Base-by-base conservation (phyloP, 2,329 filamentous ascomycete species). In the Botrytis galanthina region DNA sequence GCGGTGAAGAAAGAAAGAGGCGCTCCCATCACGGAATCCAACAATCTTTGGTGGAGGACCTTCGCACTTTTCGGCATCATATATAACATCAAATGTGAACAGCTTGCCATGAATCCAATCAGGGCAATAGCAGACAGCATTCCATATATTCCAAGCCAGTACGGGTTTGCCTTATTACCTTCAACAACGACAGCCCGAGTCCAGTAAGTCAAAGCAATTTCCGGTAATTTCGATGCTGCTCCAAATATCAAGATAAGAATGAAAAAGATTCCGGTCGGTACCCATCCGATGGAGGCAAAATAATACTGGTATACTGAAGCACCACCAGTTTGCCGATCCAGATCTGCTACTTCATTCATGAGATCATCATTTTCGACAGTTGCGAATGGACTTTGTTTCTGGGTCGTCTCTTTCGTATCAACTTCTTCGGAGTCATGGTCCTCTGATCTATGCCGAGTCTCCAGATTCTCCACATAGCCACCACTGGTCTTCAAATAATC, bases 31-130 rank as follows among this genome's bases (percentile, higher is more conserved):
- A 87, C 86, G 4, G 86, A 86, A 18, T 81, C 81, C 16, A 88
- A 79, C 1, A 88, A 80, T 57, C 80, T 83, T 72, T 81, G 81
- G 74, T 89, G 87, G 73, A 88, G 86, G 51, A 76, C 82, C 71
- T 84, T 82, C 3, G 85, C 85, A 39, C 86, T 87, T 44, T 83
- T 84, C 4, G 86, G 86, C 5, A 88, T 84, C 84, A 88, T 87
- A 3, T 82, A 84, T 46, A 88, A 84, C 60, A 87, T 83, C 75
- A 87, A 83, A 81, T 82, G 59, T 7, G 14, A 59, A 73, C 46
- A 18, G 12, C 51, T 12, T 12, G 32, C 39, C 22, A 69, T 32
- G 22, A 73, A 73, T 48, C 71, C 63, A 51, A 73, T 26, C 20
- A 73, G 16, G 37, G 48, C 29, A 60, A 73, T 35, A n/a, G 37